These are phyloP conservation scores for Casuarina equisetifolia DNA, from an alignment of 306 rosid genomes.

Conservation along the genomic window DNA sequence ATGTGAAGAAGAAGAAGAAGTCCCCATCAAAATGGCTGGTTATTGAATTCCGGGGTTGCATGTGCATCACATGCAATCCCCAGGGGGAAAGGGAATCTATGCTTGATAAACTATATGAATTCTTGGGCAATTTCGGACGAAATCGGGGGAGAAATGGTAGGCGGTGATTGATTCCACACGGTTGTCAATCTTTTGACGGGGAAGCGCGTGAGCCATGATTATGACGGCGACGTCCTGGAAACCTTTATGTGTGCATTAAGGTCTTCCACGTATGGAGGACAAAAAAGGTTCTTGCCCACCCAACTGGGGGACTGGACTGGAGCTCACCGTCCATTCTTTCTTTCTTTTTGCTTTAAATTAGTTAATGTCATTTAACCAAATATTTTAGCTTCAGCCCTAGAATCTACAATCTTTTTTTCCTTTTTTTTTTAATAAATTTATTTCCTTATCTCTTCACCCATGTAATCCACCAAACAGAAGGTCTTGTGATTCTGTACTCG, in stretches of 20 bases:
- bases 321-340: no score
- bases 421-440: no score
- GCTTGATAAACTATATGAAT: not conserved
- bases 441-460: no score
- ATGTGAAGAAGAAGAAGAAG: not conserved
- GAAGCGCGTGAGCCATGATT: not conserved
- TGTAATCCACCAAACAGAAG: no score
- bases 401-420: no score
- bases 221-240: not conserved
- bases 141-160: not conserved
- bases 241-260: not conserved
- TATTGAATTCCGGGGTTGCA: conserved; percentile 21
- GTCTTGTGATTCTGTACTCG: no score
- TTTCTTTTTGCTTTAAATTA: no score
- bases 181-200: not conserved
- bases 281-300: not conserved
- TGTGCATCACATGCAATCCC: conserved; percentile 41
- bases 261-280: no score
- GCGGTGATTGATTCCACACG: conserved; percentile 20
- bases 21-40: not conserved
- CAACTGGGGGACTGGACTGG: no score
- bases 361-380: no score
- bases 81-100: not conserved
- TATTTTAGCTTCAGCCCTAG: no score
- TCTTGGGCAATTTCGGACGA: not conserved